Percentiles rank a stretch among this genome's conserved stretches.
Evolutionary conservation across 768 basidiomycete genomes (phyloP).

Genomic region (Collybiopsis luxurians): DNA sequence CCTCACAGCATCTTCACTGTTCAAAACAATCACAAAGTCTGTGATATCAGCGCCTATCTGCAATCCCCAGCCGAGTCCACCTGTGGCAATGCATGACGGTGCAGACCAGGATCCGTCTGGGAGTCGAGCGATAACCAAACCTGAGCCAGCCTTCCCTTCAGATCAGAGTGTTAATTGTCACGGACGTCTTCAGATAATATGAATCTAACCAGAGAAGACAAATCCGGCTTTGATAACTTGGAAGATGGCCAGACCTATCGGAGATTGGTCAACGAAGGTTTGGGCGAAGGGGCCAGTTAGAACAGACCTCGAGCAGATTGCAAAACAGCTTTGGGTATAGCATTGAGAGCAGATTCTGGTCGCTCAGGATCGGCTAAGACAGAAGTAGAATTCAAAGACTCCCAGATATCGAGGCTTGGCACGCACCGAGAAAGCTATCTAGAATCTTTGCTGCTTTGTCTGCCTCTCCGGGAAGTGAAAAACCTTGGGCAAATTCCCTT

Average conservation of each 20-base stretch:
- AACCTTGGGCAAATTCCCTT: slow-evolving; percentile 77
- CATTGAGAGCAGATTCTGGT: slow-evolving; percentile 88
- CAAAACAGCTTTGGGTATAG: slow-evolving; percentile 91
- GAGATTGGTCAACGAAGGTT: background rate
- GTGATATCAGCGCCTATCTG: slow-evolving; percentile 96
- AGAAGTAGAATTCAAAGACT: too few relatives aligned
- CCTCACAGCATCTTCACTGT: slow-evolving; percentile 92
- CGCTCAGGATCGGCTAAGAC: slow-evolving; percentile 76
- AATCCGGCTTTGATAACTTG: slow-evolving; percentile 93
- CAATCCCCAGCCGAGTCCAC: slow-evolving; percentile 90
- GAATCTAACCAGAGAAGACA: slow-evolving; percentile 70
- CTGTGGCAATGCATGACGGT: slow-evolving; percentile 95
- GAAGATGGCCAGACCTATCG: slow-evolving; percentile 86
- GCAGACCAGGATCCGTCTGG: slow-evolving; percentile 97
- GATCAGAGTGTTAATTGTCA: background rate
- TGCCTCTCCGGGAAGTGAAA: slow-evolving; percentile 88
- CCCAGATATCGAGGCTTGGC: too few relatives aligned
- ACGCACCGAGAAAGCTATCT: slow-evolving; percentile 82
- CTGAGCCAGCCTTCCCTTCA: slow-evolving; percentile 78
- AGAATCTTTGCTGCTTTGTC: slow-evolving; percentile 93
- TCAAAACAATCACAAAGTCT: slow-evolving; percentile 96
- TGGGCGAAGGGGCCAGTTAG: background rate
- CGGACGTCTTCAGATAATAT: too few relatives aligned
- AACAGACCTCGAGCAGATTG: slow-evolving; percentile 78
- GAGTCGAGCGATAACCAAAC: slow-evolving; percentile 87